Base-by-base conservation (phyloP, 805 yeast species). In the Lachancea thermotolerans region DNA sequence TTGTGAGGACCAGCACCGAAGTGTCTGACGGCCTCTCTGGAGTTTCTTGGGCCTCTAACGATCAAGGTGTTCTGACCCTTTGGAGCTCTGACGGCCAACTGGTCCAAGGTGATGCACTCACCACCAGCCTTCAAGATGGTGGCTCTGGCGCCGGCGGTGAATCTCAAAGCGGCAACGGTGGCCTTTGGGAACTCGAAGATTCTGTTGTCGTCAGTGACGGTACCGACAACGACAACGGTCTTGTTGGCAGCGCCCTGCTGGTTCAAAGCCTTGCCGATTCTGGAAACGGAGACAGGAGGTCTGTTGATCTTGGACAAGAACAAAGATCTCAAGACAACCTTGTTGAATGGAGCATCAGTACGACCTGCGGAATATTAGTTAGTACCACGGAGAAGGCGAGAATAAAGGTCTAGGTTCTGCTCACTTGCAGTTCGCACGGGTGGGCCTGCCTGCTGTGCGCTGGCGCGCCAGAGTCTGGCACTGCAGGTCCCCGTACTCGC, bases 1-100 rank as follows among this genome's bases (percentile, higher is more conserved):
- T 88, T 88, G 95, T 93, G 99, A 70, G 99, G 99, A 79, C 99
- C 99, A 75, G 91, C 72, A 75, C 99, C 99, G 72, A 93, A 93
- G 85, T 93, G 98, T 81, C 97, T 88, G 68, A 88, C 98, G 68
- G 98, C 97, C 81, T 93, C 97, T 82, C 99, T 88, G 75, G 95
- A 70, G 78, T 78, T 81, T 86, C 97, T 89, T 78, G 98, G 95
- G 74, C 99, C 99, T 81, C 98, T 88, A 72, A 93, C 78, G 68
- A 91, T 77, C 73, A 93, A 77, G 62, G 99, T 93, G 96, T 93
- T 93, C 75, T 87, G 84, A 77, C 99, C 99, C 75, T 90, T 89
- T 76, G 99, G 99, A 73, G 98, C 91, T 77, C 95, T 90, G 68
- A 85, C 82, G 68, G 99, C 99, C 67, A 93, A 87, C 81, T 93